Conservation (phyloP, 495 filamentous ascomycete species). For the Hyaloscypha variabilis region DNA sequence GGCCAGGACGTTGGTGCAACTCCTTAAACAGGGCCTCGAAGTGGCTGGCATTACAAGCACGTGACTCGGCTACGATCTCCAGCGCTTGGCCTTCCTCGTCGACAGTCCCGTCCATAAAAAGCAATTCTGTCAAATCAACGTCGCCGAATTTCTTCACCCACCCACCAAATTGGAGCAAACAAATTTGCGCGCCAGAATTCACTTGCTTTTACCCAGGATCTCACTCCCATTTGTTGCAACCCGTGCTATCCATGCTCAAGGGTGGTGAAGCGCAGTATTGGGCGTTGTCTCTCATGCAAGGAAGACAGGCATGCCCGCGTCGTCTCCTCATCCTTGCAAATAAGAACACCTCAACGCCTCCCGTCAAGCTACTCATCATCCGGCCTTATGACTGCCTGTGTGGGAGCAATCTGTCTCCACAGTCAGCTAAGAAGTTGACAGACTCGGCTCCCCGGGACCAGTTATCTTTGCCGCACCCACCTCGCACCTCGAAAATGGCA, state of each 20-base stretch:
- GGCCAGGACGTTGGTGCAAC: not conserved
- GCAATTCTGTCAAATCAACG: not conserved
- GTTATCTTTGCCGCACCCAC: slow-evolving; percentile 8
- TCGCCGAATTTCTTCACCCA: not conserved
- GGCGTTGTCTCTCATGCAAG: slow-evolving; percentile 25
- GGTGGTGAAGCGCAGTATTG: slow-evolving; percentile 19
- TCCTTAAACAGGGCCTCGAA: not conserved
- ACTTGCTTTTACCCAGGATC: slow-evolving; percentile 18
- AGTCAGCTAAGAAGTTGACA: not conserved
- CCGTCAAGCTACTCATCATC: slow-evolving; percentile 17
- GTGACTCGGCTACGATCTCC: not conserved
- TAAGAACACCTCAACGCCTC: slow-evolving; percentile 24
- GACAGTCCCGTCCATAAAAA: not conserved
- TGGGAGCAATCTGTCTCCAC: not conserved
- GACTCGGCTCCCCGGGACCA: slow-evolving; percentile 1
- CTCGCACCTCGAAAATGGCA: not conserved
- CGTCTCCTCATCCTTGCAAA: slow-evolving; percentile 20
- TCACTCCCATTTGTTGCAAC: slow-evolving; percentile 12
- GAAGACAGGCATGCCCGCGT: slow-evolving; percentile 15
- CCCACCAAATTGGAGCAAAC: not conserved
- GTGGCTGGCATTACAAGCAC: not conserved
- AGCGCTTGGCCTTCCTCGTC: not conserved
- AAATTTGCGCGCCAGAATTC: not conserved
- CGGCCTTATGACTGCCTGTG: not conserved
- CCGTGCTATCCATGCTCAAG: slow-evolving; percentile 18